Evolutionary conservation across 169 alveolate genomes (phyloP), one percentile per base, ranked within the genome.

Genomic region (Pseudocohnilembus persalinus): DNA sequence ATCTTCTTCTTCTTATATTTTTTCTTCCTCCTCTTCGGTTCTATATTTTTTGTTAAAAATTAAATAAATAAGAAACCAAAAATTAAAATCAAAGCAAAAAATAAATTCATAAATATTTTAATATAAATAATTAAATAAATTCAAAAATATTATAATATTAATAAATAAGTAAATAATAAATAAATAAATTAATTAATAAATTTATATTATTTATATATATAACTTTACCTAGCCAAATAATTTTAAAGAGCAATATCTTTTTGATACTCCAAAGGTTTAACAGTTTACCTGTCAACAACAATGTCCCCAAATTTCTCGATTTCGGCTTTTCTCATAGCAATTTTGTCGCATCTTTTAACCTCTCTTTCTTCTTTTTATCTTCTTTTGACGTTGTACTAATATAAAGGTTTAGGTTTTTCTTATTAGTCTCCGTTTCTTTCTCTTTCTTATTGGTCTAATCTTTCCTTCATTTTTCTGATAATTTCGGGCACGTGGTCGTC

Each of bases 221-320:
- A 11, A 49, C 20, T 49, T 49, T 49, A 49, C 68, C 84, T 79
- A 16, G 29, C 29, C 4, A 79, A 27, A 29, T 79, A 79, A 79
- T 72, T 79, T n/a, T 79, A 29, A 63, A 79, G 76, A 1, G 84
- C 84, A 29, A 28, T 79, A 63, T 79, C 84, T 79, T 79, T 20
- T 63, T 79, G 76, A 27, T 49, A 28, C 25, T 74, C 29, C 6
- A 79, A 20, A 20, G 68, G 68, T 11, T 49, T 49, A 49, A 49
- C 68, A 20, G 4, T 4, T 49, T 49, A 49, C 20, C 20, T 49
- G 4, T 20, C 68, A 49, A 49, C 26, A 4, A 49, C 4, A 11
- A 11, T 20, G 68, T 49, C 68, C 20, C 68, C 68, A 49, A 49
- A 49, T 49, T 49, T 49, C 4, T 49, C 68, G 4, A 11, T 49